These are phyloP conservation scores for Botryobasidium botryosum DNA, from an alignment of 768 basidiomycete genomes.

Conservation along the genomic window DNA sequence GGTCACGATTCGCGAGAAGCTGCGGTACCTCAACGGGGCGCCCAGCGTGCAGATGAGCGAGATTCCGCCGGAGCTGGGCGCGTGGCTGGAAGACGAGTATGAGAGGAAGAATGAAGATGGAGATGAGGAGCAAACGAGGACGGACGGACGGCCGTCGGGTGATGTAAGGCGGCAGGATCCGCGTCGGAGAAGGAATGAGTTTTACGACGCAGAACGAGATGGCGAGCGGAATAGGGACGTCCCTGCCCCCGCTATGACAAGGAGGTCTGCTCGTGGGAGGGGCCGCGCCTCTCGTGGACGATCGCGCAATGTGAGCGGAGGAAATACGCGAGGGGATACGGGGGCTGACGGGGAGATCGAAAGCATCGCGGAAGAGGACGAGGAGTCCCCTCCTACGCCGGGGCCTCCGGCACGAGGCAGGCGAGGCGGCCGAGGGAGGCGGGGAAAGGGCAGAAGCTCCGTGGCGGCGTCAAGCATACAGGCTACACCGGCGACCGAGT, in stretches of 20 bases:
- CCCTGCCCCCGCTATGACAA: too few species aligned
- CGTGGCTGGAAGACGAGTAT: constrained; percentile 46
- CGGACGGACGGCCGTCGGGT: constrained; percentile 18
- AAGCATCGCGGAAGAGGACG: neutral
- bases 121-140: constrained; percentile 37
- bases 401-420: constrained; percentile 4
- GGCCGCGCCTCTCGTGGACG: too few species aligned
- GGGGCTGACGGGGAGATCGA: too few species aligned
- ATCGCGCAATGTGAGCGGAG: too few species aligned
- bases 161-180: constrained; percentile 22
- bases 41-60: constrained; percentile 96
- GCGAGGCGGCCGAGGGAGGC: constrained; percentile 5
- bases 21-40: constrained; percentile 85
- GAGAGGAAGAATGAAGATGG: constrained; percentile 51
- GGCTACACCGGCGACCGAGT: constrained; percentile 1
- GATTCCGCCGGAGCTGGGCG: constrained; percentile 81
- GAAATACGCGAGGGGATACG: too few species aligned
- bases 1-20: constrained; percentile 67
- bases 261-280: too few species aligned
- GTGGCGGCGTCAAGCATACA: neutral
- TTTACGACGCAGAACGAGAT: constrained; percentile 56
- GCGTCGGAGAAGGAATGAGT: constrained; percentile 44
- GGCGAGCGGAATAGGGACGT: constrained; percentile 30
- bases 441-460: neutral
- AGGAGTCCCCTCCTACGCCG: neutral